These are phyloP conservation scores for Taiozyma sp. DNA, from an alignment of 1,139 yeast species.

Conservation along the genomic window DNA sequence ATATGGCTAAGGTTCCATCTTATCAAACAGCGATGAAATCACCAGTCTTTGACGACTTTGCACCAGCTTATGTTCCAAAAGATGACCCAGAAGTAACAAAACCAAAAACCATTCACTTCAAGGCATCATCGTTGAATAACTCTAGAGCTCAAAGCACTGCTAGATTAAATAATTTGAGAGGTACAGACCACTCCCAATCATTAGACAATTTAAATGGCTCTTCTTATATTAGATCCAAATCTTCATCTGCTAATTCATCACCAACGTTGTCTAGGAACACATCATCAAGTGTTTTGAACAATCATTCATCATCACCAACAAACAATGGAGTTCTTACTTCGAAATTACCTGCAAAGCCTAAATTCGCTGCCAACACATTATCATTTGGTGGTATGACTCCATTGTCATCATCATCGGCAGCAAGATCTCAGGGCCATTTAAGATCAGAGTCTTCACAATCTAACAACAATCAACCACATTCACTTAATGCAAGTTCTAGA, in stretches of 20 bases:
- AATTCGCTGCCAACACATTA: constrained; percentile 6
- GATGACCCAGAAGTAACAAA: constrained; percentile 19
- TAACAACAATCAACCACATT: background rate
- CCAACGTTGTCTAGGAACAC: constrained; percentile 18
- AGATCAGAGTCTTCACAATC: background rate
- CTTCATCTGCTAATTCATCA: constrained; percentile 12
- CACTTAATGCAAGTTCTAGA: constrained; percentile 5
- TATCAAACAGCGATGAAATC: constrained; percentile 68
- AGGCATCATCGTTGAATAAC: constrained; percentile 20
- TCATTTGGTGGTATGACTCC: constrained; percentile 17
- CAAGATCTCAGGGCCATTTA: background rate
- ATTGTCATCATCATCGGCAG: constrained; percentile 8
- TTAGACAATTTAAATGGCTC: background rate
- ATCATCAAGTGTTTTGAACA: constrained; percentile 9
- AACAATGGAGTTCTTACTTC: background rate
- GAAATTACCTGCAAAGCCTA: constrained; percentile 12
- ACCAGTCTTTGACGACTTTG: constrained; percentile 41
- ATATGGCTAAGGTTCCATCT: constrained; percentile 71
- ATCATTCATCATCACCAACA: background rate
- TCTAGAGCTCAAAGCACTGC: constrained; percentile 24
- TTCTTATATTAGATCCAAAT: constrained; percentile 8
- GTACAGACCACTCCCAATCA: constrained; percentile 6
- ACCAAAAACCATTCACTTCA: constrained; percentile 23
- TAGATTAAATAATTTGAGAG: constrained; percentile 17
- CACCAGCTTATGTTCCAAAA: constrained; percentile 59